phyloP scores from a whole-genome alignment of 768 basidiomycete genomes.

The Pleurotus cornucopiae region DNA sequence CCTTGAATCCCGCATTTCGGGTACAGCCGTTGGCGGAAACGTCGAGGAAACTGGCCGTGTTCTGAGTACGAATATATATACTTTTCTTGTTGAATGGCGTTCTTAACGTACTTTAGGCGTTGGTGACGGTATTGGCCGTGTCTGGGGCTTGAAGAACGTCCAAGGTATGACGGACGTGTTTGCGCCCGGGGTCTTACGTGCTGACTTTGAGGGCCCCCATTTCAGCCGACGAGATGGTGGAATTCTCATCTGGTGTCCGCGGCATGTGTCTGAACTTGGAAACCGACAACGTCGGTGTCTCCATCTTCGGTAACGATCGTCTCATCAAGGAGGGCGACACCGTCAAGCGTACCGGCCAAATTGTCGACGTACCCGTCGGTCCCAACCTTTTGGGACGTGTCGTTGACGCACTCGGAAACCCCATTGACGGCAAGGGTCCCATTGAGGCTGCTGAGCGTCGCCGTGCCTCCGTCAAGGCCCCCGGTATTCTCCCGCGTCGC shows the following conservation, averaged over 20 bases:
- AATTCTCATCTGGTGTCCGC: slow-evolving; percentile 99
- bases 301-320: slow-evolving; percentile 98
- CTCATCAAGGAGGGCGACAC: slow-evolving; percentile 99
- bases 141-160: slow-evolving; percentile 98
- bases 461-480: slow-evolving; percentile 97
- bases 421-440: slow-evolving; percentile 99
- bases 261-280: slow-evolving; percentile 99
- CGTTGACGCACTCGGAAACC: slow-evolving; percentile 99
- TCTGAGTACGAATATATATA: slow-evolving; percentile 63
- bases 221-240: slow-evolving; percentile 99
- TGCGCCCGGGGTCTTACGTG: background rate
- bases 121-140: slow-evolving; percentile 99
- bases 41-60: slow-evolving; percentile 99
- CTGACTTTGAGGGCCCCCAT: slow-evolving; percentile 5
- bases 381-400: slow-evolving; percentile 97
- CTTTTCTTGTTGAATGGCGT: slow-evolving; percentile 8
- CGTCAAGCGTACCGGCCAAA: slow-evolving; percentile 99
- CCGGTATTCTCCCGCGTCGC: slow-evolving; percentile 97
- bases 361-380: slow-evolving; percentile 99
- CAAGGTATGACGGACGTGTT: slow-evolving; percentile 59
- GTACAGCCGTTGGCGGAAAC: slow-evolving; percentile 84
- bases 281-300: slow-evolving; percentile 99
- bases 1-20: slow-evolving; percentile 97
- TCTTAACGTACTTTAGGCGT: slow-evolving; percentile 59
- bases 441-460: slow-evolving; percentile 91